A percentile compares a stretch with the other conserved stretches of the same genome.
phyloP scores from a whole-genome alignment of 208 protist genomes.

The Leishmania turanica region DNA sequence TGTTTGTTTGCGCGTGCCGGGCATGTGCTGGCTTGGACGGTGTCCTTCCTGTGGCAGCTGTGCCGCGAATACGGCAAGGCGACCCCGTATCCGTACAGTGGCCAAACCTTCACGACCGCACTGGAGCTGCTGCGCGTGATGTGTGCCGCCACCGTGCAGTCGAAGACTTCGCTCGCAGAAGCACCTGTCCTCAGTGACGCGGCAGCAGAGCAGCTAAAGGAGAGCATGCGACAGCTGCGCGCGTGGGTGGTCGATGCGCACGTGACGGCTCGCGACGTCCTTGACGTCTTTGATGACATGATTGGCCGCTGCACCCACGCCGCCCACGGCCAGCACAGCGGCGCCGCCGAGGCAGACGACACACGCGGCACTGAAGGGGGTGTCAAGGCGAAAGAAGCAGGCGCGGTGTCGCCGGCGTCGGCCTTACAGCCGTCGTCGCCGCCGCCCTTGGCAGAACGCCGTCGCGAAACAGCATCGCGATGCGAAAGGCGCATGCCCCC shows the following conservation, averaged over 20 bases:
- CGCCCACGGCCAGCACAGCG: neutral
- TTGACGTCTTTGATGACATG: constrained; percentile 29
- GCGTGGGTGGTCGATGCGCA: constrained; percentile 29
- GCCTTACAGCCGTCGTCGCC: neutral
- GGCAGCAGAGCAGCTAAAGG: constrained; percentile 16
- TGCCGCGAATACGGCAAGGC: constrained; percentile 58
- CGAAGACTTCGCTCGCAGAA: neutral
- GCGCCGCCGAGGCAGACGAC: neutral
- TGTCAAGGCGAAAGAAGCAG: neutral
- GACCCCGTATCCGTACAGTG: constrained; percentile 48
- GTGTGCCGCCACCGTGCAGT: constrained; percentile 15
- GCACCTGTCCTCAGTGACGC: neutral
- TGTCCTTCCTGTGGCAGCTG: constrained; percentile 65
- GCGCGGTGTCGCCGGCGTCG: neutral
- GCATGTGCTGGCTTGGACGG: constrained; percentile 61
- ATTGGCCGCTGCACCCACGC: constrained; percentile 1
- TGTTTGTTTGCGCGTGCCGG: constrained; percentile 47
- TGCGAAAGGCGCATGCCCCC: neutral
- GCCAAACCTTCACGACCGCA: constrained; percentile 57
- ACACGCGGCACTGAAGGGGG: neutral
- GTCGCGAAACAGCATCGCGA: neutral
- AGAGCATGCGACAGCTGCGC: constrained; percentile 28
- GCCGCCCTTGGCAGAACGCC: neutral
- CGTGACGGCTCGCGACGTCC: constrained; percentile 31
- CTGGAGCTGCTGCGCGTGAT: constrained; percentile 42